Evolutionary conservation across 176 grass and related monocot genomes (phyloP).

Genomic region (Musa troglodytarum): DNA sequence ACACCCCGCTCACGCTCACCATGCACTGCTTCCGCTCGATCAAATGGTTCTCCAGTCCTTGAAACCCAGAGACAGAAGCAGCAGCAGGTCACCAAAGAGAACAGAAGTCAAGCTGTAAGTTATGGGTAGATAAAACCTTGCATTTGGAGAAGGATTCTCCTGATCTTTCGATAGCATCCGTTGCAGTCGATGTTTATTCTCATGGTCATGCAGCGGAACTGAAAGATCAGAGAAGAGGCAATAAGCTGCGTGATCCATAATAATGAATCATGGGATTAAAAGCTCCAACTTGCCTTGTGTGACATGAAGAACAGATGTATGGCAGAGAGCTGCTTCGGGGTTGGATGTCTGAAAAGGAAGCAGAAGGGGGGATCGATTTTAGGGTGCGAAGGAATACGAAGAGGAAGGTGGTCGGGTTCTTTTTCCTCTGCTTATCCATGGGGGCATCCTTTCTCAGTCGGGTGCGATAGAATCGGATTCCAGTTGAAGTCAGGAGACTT

Average conservation of each 20-base stretch:
- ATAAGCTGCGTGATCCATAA: too few relatives aligned
- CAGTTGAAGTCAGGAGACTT: neutral
- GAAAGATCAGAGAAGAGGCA: neutral
- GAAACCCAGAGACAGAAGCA: neutral
- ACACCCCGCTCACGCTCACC: slow-evolving; percentile 47
- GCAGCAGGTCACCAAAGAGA: neutral
- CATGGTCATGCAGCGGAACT: slow-evolving; percentile 70
- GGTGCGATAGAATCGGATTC: slow-evolving; percentile 26
- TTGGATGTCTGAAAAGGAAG: slow-evolving; percentile 1
- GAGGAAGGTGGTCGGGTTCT: slow-evolving; percentile 13
- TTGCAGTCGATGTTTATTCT: slow-evolving; percentile 98
- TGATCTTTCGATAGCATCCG: slow-evolving; percentile 84
- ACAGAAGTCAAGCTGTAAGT: neutral
- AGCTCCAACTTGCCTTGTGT: neutral
- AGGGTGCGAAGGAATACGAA: slow-evolving; percentile 18
- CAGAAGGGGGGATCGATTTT: slow-evolving; percentile 14
- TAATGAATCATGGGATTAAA: neutral
- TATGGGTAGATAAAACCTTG: slow-evolving; percentile 29
- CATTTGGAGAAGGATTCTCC: slow-evolving; percentile 69
- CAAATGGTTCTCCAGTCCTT: slow-evolving; percentile 63
- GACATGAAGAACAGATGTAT: neutral
- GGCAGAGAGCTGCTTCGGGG: neutral
- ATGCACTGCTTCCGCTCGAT: slow-evolving; percentile 80
- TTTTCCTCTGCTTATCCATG: slow-evolving; percentile 17
- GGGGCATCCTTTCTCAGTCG: slow-evolving; percentile 17